Conservation (phyloP, 305 asterid species). For the Solanum hybrid region DNA sequence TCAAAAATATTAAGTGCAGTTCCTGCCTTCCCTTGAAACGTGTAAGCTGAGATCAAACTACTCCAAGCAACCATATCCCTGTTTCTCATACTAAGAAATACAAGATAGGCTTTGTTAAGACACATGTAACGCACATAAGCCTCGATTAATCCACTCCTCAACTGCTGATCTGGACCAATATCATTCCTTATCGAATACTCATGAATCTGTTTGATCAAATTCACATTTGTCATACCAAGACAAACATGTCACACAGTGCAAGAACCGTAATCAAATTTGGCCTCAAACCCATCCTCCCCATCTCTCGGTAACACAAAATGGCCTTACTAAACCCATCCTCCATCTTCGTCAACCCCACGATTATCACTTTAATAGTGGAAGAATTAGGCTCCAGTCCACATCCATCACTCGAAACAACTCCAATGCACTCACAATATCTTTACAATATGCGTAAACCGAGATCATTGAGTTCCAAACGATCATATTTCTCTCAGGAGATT, state of each 20-base stretch:
- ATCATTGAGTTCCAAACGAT: slow-evolving; percentile 43
- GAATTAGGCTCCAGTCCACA: slow-evolving; percentile 14
- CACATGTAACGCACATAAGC: slow-evolving; percentile 33
- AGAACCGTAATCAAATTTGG: slow-evolving; percentile 29
- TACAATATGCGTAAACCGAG: slow-evolving; percentile 22
- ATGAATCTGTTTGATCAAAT: slow-evolving; percentile 33
- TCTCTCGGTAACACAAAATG: slow-evolving; percentile 19
- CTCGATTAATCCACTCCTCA: slow-evolving; percentile 37
- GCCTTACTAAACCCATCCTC: slow-evolving; percentile 19
- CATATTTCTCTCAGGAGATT: slow-evolving; percentile 23
- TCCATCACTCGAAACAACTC: slow-evolving; percentile 22
- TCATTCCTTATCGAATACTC: slow-evolving; percentile 23
- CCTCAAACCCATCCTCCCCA: slow-evolving; percentile 16
- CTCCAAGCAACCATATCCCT: slow-evolving; percentile 41
- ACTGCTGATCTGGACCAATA: slow-evolving; percentile 18
- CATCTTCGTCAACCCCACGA: slow-evolving; percentile 20
- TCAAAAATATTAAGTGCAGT: slow-evolving; percentile 20
- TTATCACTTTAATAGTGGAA: slow-evolving; percentile 29
- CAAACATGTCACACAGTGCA: slow-evolving; percentile 30
- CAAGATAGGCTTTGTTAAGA: slow-evolving; percentile 14
- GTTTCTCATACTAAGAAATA: slow-evolving; percentile 22
- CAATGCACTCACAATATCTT: slow-evolving; percentile 20
- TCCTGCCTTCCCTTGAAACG: slow-evolving; percentile 30
- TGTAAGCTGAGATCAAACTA: slow-evolving; percentile 36
- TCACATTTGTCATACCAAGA: slow-evolving; percentile 19